Base-by-base conservation (phyloP, 1,139 yeast species). In the Debaryomycetaceae sp. region DNA sequence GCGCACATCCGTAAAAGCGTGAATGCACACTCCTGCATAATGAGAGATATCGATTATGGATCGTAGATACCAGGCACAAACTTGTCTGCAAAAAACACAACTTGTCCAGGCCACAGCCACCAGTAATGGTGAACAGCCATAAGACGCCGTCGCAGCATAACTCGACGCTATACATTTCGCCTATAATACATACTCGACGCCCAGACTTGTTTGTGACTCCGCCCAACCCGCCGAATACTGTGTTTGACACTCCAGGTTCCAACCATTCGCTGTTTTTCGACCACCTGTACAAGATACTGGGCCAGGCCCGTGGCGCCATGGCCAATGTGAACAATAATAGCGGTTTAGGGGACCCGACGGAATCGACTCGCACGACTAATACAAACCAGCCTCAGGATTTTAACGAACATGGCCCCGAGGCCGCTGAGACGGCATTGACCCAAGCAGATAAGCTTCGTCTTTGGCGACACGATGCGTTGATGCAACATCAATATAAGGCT, bases 401-500 rank as follows among this genome's bases (percentile, higher is more conserved):
- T n/a, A n/a, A n/a, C n/a, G n/a, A n/a, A n/a, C n/a, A n/a, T n/a
- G n/a, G n/a, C n/a, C 41, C 28, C 29, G 34, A 34, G 25, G 25
- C 21, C 26, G 31, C 27, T 17, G 44, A 26, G 41, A 41, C 60
- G 37, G 81, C 82, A 3, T 53, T 81, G 28, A 75, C 95, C 0
- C 94, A 85, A 35, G 93, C 93, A 0, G 97, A 89, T 42, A 78
- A 83, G 45, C 68, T 91, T 26, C 61, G 98, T 28, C 62, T 85
- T 23, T 91, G 98, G 98, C 65, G 98, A 32, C 95, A 88, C 41
- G 96, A 88, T 51, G 95, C 98, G 0, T 58, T 83, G 36, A 80
- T 83, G 80, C 96, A 89, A 47, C 97, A 89, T 51, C 95, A 89
- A 41, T 84, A 84, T 53, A 71, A 72, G 29, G 85, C 97, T 0